These are phyloP conservation scores for Nigrospora sphaerica DNA, from an alignment of 2,329 filamentous ascomycete species.

Conservation along the genomic window DNA sequence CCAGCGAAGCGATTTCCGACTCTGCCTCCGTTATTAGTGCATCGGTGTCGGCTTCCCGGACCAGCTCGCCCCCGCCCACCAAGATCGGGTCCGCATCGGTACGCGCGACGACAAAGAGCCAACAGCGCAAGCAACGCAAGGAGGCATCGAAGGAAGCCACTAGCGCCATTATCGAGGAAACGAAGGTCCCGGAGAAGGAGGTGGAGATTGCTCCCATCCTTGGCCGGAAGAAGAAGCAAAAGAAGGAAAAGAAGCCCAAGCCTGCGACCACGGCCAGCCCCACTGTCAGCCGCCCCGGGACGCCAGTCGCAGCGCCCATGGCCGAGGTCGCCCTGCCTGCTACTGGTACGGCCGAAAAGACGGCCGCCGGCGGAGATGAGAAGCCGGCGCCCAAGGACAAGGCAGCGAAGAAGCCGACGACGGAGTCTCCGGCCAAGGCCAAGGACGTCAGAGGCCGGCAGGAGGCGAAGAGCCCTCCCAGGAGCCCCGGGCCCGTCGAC, in stretches of 20 bases:
- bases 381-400: slow-evolving; percentile 11
- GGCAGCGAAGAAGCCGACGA: slow-evolving; percentile 8
- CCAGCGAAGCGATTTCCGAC: slow-evolving; percentile 69
- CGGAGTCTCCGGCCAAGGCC: slow-evolving; percentile 10
- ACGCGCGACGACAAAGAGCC: slow-evolving; percentile 67
- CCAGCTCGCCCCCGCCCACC: slow-evolving; percentile 61
- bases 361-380: slow-evolving; percentile 9
- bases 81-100: slow-evolving; percentile 64
- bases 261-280: slow-evolving; percentile 21
- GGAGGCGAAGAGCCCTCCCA: slow-evolving; percentile 13
- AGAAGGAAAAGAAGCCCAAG: slow-evolving; percentile 63
- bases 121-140: slow-evolving; percentile 69
- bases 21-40: slow-evolving; percentile 67
- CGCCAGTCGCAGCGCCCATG: slow-evolving; percentile 15
- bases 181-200: slow-evolving; percentile 43
- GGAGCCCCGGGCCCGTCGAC: slow-evolving; percentile 18
- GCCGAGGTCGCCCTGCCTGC: slow-evolving; percentile 18
- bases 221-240: slow-evolving; percentile 78
- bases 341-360: slow-evolving; percentile 15
- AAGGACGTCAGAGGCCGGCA: slow-evolving; percentile 7
- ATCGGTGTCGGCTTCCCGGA: slow-evolving; percentile 60
- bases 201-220: slow-evolving; percentile 63
- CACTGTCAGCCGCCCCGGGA: slow-evolving; percentile 19
- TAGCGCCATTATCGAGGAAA: slow-evolving; percentile 44
- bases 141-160: slow-evolving; percentile 60